A percentile compares a stretch with the other conserved stretches of the same genome.
Conservation (phyloP, 2,329 filamentous ascomycete genomes). For the Aspergillus luchuensis region DNA sequence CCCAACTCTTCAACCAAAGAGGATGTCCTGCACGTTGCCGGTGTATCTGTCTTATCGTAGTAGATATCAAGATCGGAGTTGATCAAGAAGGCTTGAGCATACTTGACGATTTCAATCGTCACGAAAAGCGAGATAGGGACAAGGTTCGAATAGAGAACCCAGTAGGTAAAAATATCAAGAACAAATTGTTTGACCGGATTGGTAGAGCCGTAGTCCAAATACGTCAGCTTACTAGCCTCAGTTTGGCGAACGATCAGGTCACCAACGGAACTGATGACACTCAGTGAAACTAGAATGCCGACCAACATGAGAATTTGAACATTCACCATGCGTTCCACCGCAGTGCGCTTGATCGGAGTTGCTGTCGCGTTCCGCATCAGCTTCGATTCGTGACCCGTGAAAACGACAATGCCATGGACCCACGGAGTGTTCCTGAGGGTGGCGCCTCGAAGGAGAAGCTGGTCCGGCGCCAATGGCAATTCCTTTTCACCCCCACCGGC, state of each 20-base stretch:
- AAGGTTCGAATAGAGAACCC: constrained; percentile 94
- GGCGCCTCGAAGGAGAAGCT: constrained; percentile 87
- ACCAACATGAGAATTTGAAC: constrained; percentile 89
- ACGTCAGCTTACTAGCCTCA: constrained; percentile 64
- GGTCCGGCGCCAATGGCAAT: constrained; percentile 83
- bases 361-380: constrained; percentile 98
- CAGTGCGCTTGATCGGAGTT: constrained; percentile 95
- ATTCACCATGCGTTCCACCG: constrained; percentile 92
- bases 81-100: constrained; percentile 96
- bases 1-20: constrained; percentile 95
- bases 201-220: constrained; percentile 68
- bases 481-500: constrained; percentile 91
- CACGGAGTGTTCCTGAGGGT: constrained; percentile 95
- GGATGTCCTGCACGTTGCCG: constrained; percentile 92
- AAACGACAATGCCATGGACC: constrained; percentile 95
- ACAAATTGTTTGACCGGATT: constrained; percentile 80
- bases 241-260: constrained; percentile 78
- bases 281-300: constrained; percentile 77
- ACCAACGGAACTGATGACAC: constrained; percentile 86
- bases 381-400: constrained; percentile 97
- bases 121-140: constrained; percentile 98
- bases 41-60: constrained; percentile 91
- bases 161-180: constrained; percentile 94
- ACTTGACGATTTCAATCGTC: constrained; percentile 96
- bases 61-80: constrained; percentile 98